phyloP scores from a whole-genome alignment of 345 rosid genomes.

The Pelargonium nanum region DNA sequence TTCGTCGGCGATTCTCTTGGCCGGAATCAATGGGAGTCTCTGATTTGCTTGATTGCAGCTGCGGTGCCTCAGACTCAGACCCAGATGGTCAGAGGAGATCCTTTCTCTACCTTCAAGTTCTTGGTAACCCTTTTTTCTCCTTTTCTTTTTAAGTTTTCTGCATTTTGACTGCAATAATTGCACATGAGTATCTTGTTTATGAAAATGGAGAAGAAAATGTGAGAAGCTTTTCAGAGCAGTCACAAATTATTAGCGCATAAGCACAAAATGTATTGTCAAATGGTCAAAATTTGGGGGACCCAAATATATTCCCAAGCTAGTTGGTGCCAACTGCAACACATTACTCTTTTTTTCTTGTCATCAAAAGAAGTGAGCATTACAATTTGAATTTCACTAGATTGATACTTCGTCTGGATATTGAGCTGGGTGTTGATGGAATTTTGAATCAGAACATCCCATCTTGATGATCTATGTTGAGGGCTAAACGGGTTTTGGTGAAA shows the following conservation, averaged over 20 bases:
- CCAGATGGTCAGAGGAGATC: constrained; percentile 49
- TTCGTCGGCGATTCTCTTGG: constrained; percentile 94
- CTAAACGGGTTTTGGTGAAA: no score
- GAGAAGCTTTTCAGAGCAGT: no score
- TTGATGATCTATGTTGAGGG: no score
- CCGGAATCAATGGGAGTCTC: constrained; percentile 84
- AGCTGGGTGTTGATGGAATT: no score
- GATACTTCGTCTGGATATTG: no score
- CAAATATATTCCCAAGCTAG: background rate
- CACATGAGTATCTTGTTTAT: background rate
- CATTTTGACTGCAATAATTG: background rate
- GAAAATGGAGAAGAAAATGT: no score
- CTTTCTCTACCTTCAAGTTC: constrained; percentile 71
- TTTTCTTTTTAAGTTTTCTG: background rate
- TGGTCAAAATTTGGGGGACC: constrained; percentile 4
- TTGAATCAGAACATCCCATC: no score
- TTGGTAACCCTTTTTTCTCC: constrained; percentile 28
- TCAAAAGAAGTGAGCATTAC: background rate
- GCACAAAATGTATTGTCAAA: background rate
- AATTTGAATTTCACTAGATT: background rate
- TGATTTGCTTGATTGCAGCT: constrained; percentile 66
- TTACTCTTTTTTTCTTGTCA: background rate
- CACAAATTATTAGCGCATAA: background rate
- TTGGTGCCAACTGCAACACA: constrained; percentile 26
- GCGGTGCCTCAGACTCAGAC: constrained; percentile 43